Percentiles rank a stretch among this genome's conserved stretches.
phyloP scores from a whole-genome alignment of 1,284 basidiomycete genomes.

The Coniferiporia sulphurascens region DNA sequence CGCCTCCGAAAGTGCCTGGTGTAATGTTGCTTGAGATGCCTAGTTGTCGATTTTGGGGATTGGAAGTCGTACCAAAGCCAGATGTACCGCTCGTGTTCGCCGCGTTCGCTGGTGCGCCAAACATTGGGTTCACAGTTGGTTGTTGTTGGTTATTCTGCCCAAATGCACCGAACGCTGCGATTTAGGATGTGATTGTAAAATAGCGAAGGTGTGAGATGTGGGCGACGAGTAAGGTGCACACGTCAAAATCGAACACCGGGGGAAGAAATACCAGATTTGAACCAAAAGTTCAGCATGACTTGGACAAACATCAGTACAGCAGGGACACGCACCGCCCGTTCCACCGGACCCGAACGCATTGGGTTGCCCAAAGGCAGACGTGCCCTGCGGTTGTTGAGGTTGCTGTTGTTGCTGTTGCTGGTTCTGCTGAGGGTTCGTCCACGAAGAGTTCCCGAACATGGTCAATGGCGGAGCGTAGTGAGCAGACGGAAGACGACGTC shows the following conservation, averaged over 20 bases:
- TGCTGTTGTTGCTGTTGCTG: constrained; percentile 32
- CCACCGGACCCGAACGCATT: constrained; percentile 40
- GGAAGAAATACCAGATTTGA: background rate
- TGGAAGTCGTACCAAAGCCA: constrained; percentile 52
- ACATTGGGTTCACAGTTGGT: constrained; percentile 74
- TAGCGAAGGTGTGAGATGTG: background rate
- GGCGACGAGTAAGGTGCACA: background rate
- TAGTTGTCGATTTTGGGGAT: background rate
- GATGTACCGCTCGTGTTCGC: constrained; percentile 34
- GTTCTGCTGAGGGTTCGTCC: constrained; percentile 56
- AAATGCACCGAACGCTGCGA: constrained; percentile 43
- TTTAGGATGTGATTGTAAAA: background rate
- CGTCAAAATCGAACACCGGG: background rate
- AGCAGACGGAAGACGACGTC: background rate
- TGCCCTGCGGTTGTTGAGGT: constrained; percentile 32
- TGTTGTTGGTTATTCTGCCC: constrained; percentile 44
- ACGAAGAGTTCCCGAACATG: constrained; percentile 64
- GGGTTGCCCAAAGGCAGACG: constrained; percentile 41
- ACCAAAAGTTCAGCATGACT: constrained; percentile 6
- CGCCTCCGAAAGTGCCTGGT: constrained; percentile 54
- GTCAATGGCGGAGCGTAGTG: constrained; percentile 14
- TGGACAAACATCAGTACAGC: constrained; percentile 3
- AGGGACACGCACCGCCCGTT: constrained; percentile 32
- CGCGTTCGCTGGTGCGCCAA: constrained; percentile 46
- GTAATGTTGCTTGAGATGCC: background rate